Base-by-base conservation (phyloP, 805 yeast species). In the Saturnispora dispora region DNA sequence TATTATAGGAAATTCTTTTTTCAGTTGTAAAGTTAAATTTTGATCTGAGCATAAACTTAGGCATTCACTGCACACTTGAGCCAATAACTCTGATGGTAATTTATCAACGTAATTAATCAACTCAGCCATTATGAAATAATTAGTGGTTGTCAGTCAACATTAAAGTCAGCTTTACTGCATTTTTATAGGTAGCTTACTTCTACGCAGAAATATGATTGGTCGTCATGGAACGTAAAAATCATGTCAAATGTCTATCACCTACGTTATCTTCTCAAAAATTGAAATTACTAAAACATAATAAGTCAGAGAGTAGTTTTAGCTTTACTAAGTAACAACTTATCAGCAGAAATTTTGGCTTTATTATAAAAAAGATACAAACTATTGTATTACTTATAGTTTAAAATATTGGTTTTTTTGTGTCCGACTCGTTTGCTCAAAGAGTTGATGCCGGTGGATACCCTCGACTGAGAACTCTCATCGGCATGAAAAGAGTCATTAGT, bases 21-120 rank as follows among this genome's bases (percentile, higher is more conserved):
- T 25, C 11, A 42, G 23, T 18, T 43, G 51, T 17, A 27, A 25
- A 25, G 36, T 23, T 32, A 48, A 27, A 3, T 35, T 28, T 33
- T 48, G 47, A 22, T 48, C 51, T 33, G 51, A 48, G 36, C 51
- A 48, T 43, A 17, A 22, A 22, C 28, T 25, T 17, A 48, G 36
- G 18, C 51, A 42, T 23, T 48, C 36, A 33, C 27, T 42, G 22
- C 51, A 48, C 4, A 48, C 22, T 20, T 35, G 28, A 35, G 25
- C 15, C 25, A 35, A 33, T 4, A 48, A n/a, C 18, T 48, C 51
- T 15, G 33, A 17, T 18, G 51, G 51, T 15, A 48, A 32, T 7
- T 17, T 33, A 17, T 33, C 27, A 8, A 48, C 33, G 35, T 35
- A 48, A 18, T 32, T 18, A 8, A 32, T 11, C 5, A 40, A 18